Conservation (phyloP, 352 stramenopile genomes). For the Peronospora tabacina region DNA sequence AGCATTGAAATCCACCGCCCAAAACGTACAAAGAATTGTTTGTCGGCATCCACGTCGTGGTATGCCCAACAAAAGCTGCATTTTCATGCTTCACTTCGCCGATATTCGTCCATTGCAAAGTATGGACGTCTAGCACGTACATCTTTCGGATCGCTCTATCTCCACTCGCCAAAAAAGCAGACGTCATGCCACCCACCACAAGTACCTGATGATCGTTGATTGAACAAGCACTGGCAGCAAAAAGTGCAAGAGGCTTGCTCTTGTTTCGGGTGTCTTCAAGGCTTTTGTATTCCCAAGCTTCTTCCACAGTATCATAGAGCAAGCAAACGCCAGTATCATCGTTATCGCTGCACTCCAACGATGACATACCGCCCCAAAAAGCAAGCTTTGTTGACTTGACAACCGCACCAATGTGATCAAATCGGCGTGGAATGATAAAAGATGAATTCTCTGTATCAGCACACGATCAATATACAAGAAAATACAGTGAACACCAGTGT, state of each 20-base stretch:
- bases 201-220: conserved; percentile 53
- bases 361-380: conserved; percentile 54
- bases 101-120: conserved; percentile 44
- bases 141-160: conserved; percentile 43
- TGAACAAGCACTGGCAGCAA: conserved; percentile 37
- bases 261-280: conserved; percentile 33
- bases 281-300: conserved; percentile 33
- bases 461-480: background rate
- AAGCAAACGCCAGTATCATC: conserved; percentile 20
- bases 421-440: conserved; percentile 19
- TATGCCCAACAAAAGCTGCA: conserved; percentile 51
- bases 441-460: conserved; percentile 12
- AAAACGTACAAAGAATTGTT: conserved; percentile 42
- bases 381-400: conserved; percentile 43
- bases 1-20: conserved; percentile 76
- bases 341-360: conserved; percentile 26
- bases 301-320: conserved; percentile 48
- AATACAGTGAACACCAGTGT: background rate
- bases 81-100: conserved; percentile 43
- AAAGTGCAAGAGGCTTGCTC: conserved; percentile 28
- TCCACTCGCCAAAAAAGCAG: conserved; percentile 29
- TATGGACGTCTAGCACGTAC: conserved; percentile 39
- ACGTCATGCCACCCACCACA: conserved; percentile 50
- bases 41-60: conserved; percentile 41
- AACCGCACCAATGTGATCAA: conserved; percentile 56